Percentiles rank a stretch among this genome's conserved stretches.
These are phyloP conservation scores for Incumbomyces lentus DNA, from an alignment of 2,329 filamentous ascomycete genomes.

Conservation along the genomic window DNA sequence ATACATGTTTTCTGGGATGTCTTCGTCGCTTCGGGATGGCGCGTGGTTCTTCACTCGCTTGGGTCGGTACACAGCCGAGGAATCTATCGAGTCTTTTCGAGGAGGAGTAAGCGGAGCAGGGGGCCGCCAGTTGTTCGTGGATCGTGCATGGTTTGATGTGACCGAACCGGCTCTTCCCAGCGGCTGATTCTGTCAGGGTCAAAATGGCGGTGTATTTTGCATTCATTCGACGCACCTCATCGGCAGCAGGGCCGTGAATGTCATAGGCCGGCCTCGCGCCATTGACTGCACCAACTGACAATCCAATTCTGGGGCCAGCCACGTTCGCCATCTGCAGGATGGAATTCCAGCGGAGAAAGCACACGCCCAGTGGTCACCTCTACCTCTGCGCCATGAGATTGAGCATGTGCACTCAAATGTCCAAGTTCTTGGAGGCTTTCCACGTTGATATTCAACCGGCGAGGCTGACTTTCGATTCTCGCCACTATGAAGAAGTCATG, in stretches of 20 bases:
- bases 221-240: constrained; percentile 4
- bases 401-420: not conserved
- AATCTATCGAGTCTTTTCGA: constrained; percentile 18
- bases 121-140: not conserved
- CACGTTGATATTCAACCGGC: too few relatives aligned
- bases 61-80: constrained; percentile 16
- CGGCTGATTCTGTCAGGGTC: constrained; percentile 3
- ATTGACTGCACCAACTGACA: constrained; percentile 2
- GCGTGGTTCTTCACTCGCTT: constrained; percentile 12
- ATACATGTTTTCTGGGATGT: constrained; percentile 22
- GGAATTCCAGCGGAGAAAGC: not conserved
- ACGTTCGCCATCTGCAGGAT: constrained; percentile 3
- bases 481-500: too few relatives aligned
- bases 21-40: constrained; percentile 8
- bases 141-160: not conserved
- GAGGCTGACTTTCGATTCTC: too few relatives aligned
- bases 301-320: constrained; percentile 7
- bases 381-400: not conserved
- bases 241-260: not conserved
- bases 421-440: too few relatives aligned
- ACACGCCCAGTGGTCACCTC: not conserved
- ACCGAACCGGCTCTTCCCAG: not conserved
- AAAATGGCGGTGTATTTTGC: not conserved
- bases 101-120: not conserved
- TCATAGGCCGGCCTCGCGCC: constrained; percentile 3